phyloP scores from a whole-genome alignment of 2,329 filamentous ascomycete genomes.

The Coleophoma crateriformis region DNA sequence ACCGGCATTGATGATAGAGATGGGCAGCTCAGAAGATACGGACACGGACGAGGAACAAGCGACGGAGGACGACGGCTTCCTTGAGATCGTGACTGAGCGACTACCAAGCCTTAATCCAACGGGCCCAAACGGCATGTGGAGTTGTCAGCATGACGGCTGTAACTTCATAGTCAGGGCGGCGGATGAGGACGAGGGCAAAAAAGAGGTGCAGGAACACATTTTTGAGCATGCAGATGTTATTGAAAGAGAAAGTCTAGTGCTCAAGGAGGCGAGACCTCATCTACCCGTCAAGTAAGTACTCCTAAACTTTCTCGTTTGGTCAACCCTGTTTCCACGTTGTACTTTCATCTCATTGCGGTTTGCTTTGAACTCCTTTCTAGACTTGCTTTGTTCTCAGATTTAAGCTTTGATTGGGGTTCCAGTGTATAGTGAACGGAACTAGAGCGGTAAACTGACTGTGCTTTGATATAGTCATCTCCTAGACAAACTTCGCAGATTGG shows the following conservation, averaged over 20 bases:
- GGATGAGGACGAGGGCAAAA: slow-evolving; percentile 47
- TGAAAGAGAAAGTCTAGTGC: neutral
- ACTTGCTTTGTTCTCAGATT: neutral
- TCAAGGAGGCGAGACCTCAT: slow-evolving; percentile 34
- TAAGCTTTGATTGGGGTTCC: neutral
- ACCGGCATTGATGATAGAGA: neutral
- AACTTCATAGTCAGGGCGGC: slow-evolving; percentile 57
- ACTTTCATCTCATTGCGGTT: neutral
- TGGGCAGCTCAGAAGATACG: neutral
- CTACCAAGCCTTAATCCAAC: slow-evolving; percentile 42
- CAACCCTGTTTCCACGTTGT: neutral
- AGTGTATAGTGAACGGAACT: too few relatives aligned
- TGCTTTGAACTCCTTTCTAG: neutral
- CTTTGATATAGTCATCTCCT: slow-evolving; percentile 41
- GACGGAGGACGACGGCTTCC: neutral
- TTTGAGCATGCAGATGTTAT: slow-evolving; percentile 44
- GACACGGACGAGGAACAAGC: neutral
- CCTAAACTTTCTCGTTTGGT: slow-evolving; percentile 22
- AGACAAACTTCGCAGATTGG: slow-evolving; percentile 45
- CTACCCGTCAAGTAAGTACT: slow-evolving; percentile 50
- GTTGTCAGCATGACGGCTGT: slow-evolving; percentile 60
- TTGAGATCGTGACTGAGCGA: slow-evolving; percentile 24
- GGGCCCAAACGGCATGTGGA: slow-evolving; percentile 60
- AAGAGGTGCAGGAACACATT: slow-evolving; percentile 55
- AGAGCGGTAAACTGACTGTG: too few relatives aligned